These are phyloP conservation scores for Penicillium sp. DNA, from an alignment of 2,329 filamentous ascomycete species.

Conservation along the genomic window DNA sequence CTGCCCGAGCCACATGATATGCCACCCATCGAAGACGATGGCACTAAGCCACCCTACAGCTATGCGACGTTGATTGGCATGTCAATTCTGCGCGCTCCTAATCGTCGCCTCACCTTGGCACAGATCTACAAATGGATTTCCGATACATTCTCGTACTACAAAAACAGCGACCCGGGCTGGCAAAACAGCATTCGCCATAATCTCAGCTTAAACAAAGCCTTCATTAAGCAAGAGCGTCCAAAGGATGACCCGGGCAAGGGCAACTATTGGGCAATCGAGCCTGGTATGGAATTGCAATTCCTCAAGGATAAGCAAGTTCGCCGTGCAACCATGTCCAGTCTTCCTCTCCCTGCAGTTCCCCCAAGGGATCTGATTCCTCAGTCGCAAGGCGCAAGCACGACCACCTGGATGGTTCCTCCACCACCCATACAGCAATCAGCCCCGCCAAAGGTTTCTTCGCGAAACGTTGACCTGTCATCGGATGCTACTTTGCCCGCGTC, in stretches of 20 bases:
- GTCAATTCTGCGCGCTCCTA: conserved; percentile 86
- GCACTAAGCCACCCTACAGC: conserved; percentile 84
- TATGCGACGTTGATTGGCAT: conserved; percentile 96
- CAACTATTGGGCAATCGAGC: conserved; percentile 92
- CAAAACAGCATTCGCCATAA: conserved; percentile 99
- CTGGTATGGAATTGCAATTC: conserved; percentile 86
- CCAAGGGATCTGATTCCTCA: conserved; percentile 32
- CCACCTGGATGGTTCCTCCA: conserved; percentile 37
- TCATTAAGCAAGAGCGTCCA: conserved; percentile 90
- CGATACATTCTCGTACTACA: conserved; percentile 90
- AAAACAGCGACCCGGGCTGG: conserved; percentile 82
- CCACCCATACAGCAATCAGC: conserved; percentile 18
- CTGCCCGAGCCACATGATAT: conserved; percentile 78
- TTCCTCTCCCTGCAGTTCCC: conserved; percentile 38
- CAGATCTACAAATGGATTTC: conserved; percentile 99
- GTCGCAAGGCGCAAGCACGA: conserved; percentile 32
- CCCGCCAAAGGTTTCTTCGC: conserved; percentile 24
- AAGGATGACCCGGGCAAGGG: conserved; percentile 98
- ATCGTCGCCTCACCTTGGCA: conserved; percentile 80
- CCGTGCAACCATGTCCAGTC: conserved; percentile 47
- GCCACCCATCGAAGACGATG: conserved; percentile 79
- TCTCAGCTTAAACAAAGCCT: conserved; percentile 93
- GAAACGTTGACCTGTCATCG: conserved; percentile 63
- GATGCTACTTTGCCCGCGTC: conserved; percentile 76
- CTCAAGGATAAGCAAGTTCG: conserved; percentile 76